These are phyloP conservation scores for Yueomyces sinensis DNA, from an alignment of 805 yeast genomes.

Conservation along the genomic window DNA sequence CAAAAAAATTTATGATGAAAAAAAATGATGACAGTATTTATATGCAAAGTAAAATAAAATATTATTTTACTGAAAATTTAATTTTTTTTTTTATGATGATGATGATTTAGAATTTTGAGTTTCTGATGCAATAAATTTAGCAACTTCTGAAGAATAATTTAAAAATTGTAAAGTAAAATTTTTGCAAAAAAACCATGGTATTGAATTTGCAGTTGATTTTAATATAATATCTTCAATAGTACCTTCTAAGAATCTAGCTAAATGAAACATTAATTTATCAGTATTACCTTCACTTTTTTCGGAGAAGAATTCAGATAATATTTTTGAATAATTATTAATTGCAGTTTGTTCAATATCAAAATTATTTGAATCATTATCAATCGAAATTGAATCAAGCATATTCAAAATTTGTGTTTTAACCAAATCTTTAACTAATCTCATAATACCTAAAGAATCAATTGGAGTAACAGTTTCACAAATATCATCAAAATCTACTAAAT, in stretches of 20 bases:
- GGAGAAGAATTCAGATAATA: conserved; percentile 9
- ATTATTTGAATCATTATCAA: neutral
- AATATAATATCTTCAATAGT: conserved; percentile 16
- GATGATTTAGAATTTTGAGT: too few species aligned
- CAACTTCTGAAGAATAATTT: neutral
- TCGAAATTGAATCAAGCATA: conserved; percentile 1
- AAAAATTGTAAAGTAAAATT: conserved; percentile 10
- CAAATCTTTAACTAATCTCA: conserved; percentile 7
- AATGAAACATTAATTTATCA: conserved; percentile 9
- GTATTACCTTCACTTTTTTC: conserved; percentile 7
- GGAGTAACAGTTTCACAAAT: conserved; percentile 3
- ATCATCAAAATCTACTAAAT: conserved; percentile 1
- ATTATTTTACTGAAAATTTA: too few species aligned
- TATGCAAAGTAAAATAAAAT: too few species aligned
- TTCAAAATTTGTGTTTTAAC: conserved; percentile 2
- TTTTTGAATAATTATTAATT: conserved; percentile 1
- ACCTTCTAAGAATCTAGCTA: conserved; percentile 15
- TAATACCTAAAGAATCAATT: conserved; percentile 7
- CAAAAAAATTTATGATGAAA: too few species aligned
- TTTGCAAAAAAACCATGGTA: conserved; percentile 12
- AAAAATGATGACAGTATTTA: too few species aligned
- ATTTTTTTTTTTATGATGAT: too few species aligned
- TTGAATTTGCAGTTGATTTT: conserved; percentile 6
- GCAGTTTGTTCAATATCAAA: neutral
- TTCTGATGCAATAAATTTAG: too few species aligned